Evolutionary conservation across 2,329 filamentous ascomycete species (phyloP).

Genomic region (Aspergillus felis): DNA sequence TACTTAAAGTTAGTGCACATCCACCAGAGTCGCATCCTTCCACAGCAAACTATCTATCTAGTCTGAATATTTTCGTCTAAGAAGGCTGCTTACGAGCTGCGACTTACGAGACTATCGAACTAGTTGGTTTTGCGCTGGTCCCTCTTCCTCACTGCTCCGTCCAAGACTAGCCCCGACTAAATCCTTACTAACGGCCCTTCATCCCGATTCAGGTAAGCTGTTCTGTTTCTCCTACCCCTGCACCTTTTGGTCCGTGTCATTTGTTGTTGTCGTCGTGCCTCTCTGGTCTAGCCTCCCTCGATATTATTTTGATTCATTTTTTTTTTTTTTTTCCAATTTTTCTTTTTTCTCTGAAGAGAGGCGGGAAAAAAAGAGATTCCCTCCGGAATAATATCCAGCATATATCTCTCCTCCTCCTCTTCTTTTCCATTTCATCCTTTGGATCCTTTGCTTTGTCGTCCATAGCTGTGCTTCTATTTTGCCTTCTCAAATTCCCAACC

Average conservation of each 20-base stretch:
- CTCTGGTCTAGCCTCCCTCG: background rate
- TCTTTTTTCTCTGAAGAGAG: background rate
- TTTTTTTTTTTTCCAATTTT: conserved; percentile 7
- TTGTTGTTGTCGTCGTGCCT: background rate
- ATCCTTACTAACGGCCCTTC: conserved; percentile 15
- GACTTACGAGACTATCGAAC: background rate
- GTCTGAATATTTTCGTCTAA: background rate
- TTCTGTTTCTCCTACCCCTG: conserved; percentile 5
- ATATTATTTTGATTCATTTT: background rate
- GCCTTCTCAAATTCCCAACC: conserved; percentile 9
- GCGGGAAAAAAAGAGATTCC: background rate
- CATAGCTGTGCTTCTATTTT: background rate
- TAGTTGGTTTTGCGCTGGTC: background rate
- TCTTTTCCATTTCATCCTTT: background rate
- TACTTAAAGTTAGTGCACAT: background rate
- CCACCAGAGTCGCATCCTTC: background rate
- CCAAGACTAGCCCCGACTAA: conserved; percentile 10
- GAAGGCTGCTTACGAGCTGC: background rate
- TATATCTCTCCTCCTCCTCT: background rate
- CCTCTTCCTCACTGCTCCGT: background rate
- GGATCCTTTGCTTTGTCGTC: conserved; percentile 11
- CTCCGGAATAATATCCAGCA: background rate
- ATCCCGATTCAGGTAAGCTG: conserved; percentile 20
- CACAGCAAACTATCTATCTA: background rate
- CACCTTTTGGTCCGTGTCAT: background rate